A percentile compares a stretch with the other conserved stretches of the same genome.
Evolutionary conservation across 1,284 basidiomycete genomes (phyloP).

Genomic region (Apiotrichum veenhuisii): DNA sequence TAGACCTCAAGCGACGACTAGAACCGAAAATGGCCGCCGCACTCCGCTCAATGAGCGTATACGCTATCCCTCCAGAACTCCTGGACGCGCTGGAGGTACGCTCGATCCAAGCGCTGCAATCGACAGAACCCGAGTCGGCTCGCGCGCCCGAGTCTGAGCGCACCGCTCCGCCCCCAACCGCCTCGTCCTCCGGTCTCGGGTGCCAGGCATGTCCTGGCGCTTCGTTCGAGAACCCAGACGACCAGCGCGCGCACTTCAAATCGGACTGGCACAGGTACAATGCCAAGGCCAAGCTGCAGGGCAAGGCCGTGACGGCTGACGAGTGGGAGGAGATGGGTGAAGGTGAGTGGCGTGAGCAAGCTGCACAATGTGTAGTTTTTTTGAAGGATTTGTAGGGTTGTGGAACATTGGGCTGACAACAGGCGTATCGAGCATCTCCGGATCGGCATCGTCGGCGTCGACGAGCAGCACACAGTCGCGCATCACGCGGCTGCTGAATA

Average conservation of each 20-base stretch:
- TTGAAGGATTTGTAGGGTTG: not conserved
- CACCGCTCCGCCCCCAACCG: not conserved
- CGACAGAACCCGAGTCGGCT: not conserved
- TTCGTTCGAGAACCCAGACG: slow-evolving; percentile 68
- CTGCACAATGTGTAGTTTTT: no score
- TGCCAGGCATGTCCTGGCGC: slow-evolving; percentile 75
- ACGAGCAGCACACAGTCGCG: slow-evolving; percentile 48
- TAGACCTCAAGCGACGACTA: not conserved
- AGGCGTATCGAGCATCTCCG: slow-evolving; percentile 85
- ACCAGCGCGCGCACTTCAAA: slow-evolving; percentile 82
- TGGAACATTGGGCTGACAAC: slow-evolving; percentile 9
- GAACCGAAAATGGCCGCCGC: not conserved
- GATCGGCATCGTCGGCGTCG: slow-evolving; percentile 71
- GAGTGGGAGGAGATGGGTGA: slow-evolving; percentile 74
- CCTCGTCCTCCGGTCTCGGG: slow-evolving; percentile 46
- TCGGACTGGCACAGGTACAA: slow-evolving; percentile 99
- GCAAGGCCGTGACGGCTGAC: slow-evolving; percentile 61
- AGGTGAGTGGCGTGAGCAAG: slow-evolving; percentile 54
- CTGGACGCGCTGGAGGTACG: slow-evolving; percentile 62
- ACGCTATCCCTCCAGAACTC: slow-evolving; percentile 64
- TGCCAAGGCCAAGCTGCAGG: slow-evolving; percentile 70
- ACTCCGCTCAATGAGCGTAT: slow-evolving; percentile 50
- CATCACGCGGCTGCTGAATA: slow-evolving; percentile 61
- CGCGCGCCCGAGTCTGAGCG: no score
- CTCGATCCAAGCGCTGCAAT: slow-evolving; percentile 47